Evolutionary conservation across 805 yeast species (phyloP).

Genomic region (Candida khao-thaluensis): DNA sequence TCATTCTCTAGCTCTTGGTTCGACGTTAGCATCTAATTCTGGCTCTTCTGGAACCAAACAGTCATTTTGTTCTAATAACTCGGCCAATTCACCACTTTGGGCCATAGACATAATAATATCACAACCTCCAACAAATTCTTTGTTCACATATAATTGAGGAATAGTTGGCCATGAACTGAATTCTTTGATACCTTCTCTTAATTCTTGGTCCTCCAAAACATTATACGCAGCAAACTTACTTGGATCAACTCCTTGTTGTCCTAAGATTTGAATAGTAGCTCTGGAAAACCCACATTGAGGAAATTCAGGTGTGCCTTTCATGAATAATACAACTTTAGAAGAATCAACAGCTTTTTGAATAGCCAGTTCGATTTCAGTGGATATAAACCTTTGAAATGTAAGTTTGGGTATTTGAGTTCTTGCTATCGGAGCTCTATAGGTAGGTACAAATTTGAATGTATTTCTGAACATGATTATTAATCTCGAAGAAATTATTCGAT

Average conservation of each 20-base stretch:
- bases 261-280: constrained; percentile 88
- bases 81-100: constrained; percentile 83
- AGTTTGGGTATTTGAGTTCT: background rate
- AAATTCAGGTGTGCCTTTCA: constrained; percentile 98
- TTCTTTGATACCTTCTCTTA: constrained; percentile 94
- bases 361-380: constrained; percentile 78
- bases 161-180: constrained; percentile 98
- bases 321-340: constrained; percentile 93
- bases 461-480: constrained; percentile 11
- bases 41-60: constrained; percentile 80
- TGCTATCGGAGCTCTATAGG: background rate
- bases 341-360: constrained; percentile 82
- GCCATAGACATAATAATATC: constrained; percentile 93
- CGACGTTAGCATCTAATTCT: constrained; percentile 36
- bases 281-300: constrained; percentile 98
- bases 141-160: constrained; percentile 89
- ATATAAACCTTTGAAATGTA: constrained; percentile 47
- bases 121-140: constrained; percentile 96
- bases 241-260: constrained; percentile 97
- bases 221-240: constrained; percentile 94
- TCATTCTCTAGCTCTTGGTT: constrained; percentile 35
- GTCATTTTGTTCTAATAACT: constrained; percentile 72
- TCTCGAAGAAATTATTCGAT: constrained; percentile 5
- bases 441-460: background rate
- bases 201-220: constrained; percentile 90